phyloP scores from a whole-genome alignment of 352 stramenopile species.

The Phytophthora megakarya region DNA sequence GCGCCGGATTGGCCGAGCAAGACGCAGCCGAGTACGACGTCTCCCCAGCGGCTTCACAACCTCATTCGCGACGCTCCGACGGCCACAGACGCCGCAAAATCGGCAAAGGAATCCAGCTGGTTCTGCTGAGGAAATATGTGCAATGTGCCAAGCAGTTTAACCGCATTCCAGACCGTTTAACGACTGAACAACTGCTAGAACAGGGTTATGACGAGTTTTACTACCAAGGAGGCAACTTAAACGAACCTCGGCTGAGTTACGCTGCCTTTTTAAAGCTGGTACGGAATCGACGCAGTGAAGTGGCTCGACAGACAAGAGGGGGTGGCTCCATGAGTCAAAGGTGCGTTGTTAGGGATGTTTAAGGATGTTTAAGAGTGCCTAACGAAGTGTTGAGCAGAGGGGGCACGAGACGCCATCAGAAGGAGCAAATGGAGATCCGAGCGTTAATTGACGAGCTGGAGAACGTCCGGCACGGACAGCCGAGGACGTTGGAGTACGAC shows the following conservation, averaged over 20 bases:
- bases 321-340: constrained; percentile 16
- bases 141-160: constrained; percentile 55
- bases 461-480: constrained; percentile 42
- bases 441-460: constrained; percentile 63
- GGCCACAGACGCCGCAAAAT: constrained; percentile 48
- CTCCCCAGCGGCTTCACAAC: constrained; percentile 9
- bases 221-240: constrained; percentile 59
- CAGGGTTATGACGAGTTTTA: constrained; percentile 77
- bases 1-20: constrained; percentile 18
- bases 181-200: constrained; percentile 67
- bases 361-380: constrained; percentile 6
- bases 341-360: constrained; percentile 18
- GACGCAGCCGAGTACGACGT: constrained; percentile 24
- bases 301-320: constrained; percentile 33
- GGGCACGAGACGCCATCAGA: constrained; percentile 35
- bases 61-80: constrained; percentile 9
- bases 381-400: constrained; percentile 18
- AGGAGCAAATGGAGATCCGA: constrained; percentile 63
- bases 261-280: constrained; percentile 69
- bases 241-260: constrained; percentile 62
- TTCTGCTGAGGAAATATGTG: constrained; percentile 67
- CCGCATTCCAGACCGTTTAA: constrained; percentile 47
- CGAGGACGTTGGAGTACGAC: constrained; percentile 32
- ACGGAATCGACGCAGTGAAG: constrained; percentile 65
- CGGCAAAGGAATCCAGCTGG: constrained; percentile 62